phyloP scores from a whole-genome alignment of 1,139 yeast genomes.

The Saccharomyces hybrid region DNA sequence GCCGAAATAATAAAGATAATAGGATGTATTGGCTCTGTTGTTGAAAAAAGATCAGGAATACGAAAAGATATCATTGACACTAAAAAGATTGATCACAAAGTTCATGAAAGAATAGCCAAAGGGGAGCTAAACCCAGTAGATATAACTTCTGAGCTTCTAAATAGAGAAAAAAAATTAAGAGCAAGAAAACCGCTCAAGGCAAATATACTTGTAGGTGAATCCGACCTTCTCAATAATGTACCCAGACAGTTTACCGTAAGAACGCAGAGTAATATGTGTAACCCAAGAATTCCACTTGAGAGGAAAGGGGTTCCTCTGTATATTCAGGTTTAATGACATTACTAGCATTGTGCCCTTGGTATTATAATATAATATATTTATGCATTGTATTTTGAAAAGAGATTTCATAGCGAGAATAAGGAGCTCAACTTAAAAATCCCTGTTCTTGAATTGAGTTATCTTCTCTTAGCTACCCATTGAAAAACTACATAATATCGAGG shows the following conservation, averaged over 20 bases:
- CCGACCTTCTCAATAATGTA: background rate
- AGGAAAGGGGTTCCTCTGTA: background rate
- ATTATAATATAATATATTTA: background rate
- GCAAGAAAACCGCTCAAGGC: background rate
- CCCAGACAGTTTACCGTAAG: background rate
- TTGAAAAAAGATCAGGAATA: conserved; percentile 13
- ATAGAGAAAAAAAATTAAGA: background rate
- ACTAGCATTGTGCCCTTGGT: background rate
- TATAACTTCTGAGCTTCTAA: background rate
- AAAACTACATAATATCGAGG: no score
- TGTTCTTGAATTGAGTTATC: no score
- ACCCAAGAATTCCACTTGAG: background rate
- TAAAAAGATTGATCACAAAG: conserved; percentile 31
- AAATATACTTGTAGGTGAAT: background rate
- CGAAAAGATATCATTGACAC: conserved; percentile 28
- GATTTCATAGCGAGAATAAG: no score
- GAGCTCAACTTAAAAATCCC: no score
- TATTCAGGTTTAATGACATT: background rate
- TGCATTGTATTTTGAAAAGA: no score
- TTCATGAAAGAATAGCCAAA: conserved; percentile 50
- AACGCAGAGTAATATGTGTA: background rate
- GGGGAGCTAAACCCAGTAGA: conserved; percentile 59
- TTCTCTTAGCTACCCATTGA: no score
- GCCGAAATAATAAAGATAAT: conserved; percentile 35
- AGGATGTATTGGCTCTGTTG: conserved; percentile 53